Percentiles rank a stretch among this genome's conserved stretches.
These are phyloP conservation scores for Rhizopogon roseolus DNA, from an alignment of 768 basidiomycete genomes.

Conservation along the genomic window DNA sequence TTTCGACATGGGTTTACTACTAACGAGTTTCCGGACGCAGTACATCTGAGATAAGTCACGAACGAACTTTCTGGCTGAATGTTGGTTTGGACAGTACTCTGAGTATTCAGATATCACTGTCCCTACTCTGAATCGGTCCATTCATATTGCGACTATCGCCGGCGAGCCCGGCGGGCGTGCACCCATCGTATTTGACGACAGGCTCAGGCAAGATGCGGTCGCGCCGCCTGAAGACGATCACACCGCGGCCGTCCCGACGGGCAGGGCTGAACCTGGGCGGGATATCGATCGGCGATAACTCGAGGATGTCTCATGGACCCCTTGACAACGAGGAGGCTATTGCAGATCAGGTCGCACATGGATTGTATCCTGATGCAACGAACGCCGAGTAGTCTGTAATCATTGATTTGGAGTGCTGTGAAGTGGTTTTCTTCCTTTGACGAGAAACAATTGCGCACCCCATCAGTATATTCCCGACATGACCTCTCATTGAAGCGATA, in stretches of 20 bases:
- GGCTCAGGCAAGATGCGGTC: conserved; percentile 15
- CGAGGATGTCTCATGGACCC: conserved; percentile 34
- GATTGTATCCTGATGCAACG: conserved; percentile 13
- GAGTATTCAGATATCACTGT: conserved; percentile 40
- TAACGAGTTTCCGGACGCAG: conserved; percentile 64
- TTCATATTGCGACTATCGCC: conserved; percentile 41
- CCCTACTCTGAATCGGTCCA: conserved; percentile 35
- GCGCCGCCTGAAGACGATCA: conserved; percentile 12
- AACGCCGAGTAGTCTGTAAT: conserved; percentile 3
- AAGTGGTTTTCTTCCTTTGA: neutral
- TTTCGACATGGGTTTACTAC: conserved; percentile 28
- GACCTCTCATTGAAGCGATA: too few species aligned
- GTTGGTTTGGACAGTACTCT: conserved; percentile 40
- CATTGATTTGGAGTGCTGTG: neutral
- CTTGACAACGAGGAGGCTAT: conserved; percentile 44
- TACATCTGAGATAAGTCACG: conserved; percentile 31
- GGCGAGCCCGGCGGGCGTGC: conserved; percentile 52
- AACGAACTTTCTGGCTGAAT: neutral
- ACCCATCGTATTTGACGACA: conserved; percentile 49
- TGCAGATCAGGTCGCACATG: conserved; percentile 49
- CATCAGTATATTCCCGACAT: too few species aligned
- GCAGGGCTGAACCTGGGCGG: conserved; percentile 65
- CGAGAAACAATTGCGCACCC: neutral
- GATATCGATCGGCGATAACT: conserved; percentile 47
- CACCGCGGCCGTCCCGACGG: conserved; percentile 35